These are phyloP conservation scores for Clonostachys byssicola DNA, from an alignment of 2,329 filamentous ascomycete genomes.

Conservation along the genomic window DNA sequence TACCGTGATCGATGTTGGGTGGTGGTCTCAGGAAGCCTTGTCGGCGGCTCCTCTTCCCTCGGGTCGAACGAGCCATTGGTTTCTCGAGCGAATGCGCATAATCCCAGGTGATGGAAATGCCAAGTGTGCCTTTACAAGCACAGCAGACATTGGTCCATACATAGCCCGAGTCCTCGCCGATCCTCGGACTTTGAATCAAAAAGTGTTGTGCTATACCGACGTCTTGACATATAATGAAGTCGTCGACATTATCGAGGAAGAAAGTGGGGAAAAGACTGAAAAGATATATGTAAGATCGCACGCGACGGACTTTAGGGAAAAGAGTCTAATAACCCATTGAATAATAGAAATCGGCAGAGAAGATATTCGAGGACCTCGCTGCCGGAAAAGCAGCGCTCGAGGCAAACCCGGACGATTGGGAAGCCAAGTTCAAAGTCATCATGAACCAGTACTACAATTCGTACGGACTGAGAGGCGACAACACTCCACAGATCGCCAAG, in stretches of 20 bases:
- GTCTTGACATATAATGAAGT: slow-evolving; percentile 40
- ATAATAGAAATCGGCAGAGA: no score
- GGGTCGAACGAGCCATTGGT: slow-evolving; percentile 31
- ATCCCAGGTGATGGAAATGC: slow-evolving; percentile 40
- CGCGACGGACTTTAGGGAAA: no score
- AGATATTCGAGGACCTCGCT: no score
- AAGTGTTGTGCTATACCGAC: slow-evolving; percentile 43
- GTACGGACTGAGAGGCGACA: slow-evolving; percentile 46
- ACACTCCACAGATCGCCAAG: slow-evolving; percentile 43
- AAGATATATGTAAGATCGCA: background rate
- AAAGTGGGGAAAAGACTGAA: slow-evolving; percentile 41
- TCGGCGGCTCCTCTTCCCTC: slow-evolving; percentile 18
- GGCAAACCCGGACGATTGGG: no score
- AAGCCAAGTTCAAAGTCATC: no score
- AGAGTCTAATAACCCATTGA: no score
- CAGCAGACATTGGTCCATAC: slow-evolving; percentile 48
- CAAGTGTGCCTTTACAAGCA: slow-evolving; percentile 37
- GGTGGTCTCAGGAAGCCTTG: slow-evolving; percentile 46
- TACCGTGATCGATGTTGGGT: slow-evolving; percentile 55
- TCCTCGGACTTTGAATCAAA: slow-evolving; percentile 46
- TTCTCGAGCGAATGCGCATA: slow-evolving; percentile 17
- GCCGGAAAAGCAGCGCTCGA: no score
- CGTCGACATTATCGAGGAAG: slow-evolving; percentile 35
- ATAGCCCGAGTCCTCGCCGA: slow-evolving; percentile 47
- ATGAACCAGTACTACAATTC: slow-evolving; percentile 15